Base-by-base conservation (phyloP, 768 basidiomycete genomes). In the Gymnopilus dilepis region DNA sequence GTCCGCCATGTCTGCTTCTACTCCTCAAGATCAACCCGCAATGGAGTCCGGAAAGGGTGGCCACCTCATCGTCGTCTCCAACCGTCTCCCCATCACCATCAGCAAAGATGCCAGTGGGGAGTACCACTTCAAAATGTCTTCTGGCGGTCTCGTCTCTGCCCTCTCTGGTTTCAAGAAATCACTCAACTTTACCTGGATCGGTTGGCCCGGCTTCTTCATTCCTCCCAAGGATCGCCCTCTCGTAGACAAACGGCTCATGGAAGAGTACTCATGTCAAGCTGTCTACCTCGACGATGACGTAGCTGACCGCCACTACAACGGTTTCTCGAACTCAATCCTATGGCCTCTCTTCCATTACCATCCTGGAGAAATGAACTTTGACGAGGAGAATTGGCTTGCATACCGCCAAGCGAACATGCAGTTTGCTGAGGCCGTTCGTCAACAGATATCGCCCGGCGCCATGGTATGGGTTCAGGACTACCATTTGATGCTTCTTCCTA, bases 381-480 rank as follows among this genome's bases (percentile, higher is more conserved):
- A 98, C 76, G 95, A 97, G 79, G 93, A 93, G 72, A 94, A 99
- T 74, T 99, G 97, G 97, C 86, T 89, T 56, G 97, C 95, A 13
- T 99, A 99, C 76, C 89, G 97, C 37, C 95, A 97, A 75, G 97
- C 97, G 47, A 99, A 99, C 75, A 81, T 96, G 78, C 84, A 87
- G 66, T 99, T 99, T 70, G 97, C 97, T 0, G 91, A 98, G 74
- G 92, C 83, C 21, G 92, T 99, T 60, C 84, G 86, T 63, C 80
- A 82, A 47, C 91, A 95, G 73, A 80, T 95, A 58, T 85, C 83
- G 5, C 88, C 92, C 1, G 94, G 93, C 19, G 87, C 95, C 57
- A 96, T 99, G 89, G 94, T 99, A 40, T 99, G 97, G 97, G 97
- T 99, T 2, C 97, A 99, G 74, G 95, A 97, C 73, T 95, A 96